Evolutionary conservation across 441 rosid genomes (phyloP).

Genomic region (Pelargonium citronellum): DNA sequence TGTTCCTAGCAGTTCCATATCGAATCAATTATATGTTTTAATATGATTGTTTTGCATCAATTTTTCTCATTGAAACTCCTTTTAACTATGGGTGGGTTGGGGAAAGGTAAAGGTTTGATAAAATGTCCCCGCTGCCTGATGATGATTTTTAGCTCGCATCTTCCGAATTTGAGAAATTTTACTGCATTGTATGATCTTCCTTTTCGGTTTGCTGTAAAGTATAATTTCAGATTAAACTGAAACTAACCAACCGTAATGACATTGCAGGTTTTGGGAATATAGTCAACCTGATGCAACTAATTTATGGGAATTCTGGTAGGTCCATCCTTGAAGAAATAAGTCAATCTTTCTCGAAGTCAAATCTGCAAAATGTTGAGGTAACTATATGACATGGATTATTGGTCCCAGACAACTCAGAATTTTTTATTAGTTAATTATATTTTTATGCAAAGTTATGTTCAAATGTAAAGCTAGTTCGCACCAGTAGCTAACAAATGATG

Average conservation of each 20-base stretch:
- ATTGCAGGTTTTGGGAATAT: slow-evolving; percentile 23
- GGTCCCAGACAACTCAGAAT: slow-evolving; percentile 9
- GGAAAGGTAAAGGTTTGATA: too few species aligned
- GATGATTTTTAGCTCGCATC: neutral
- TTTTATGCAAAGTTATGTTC: neutral
- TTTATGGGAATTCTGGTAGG: slow-evolving; percentile 3
- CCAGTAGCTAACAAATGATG: neutral
- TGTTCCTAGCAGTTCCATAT: too few species aligned
- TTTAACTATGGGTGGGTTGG: too few species aligned
- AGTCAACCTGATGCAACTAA: neutral
- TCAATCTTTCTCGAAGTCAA: slow-evolving; percentile 8
- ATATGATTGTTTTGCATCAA: too few species aligned
- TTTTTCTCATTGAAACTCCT: too few species aligned
- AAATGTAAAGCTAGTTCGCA: slow-evolving; percentile 10
- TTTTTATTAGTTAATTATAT: slow-evolving; percentile 1
- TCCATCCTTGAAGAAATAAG: slow-evolving; percentile 14
- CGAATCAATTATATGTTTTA: too few species aligned
- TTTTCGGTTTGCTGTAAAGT: neutral
- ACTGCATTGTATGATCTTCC: neutral
- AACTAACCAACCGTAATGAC: slow-evolving; percentile 15
- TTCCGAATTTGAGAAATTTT: neutral
- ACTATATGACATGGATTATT: slow-evolving; percentile 23
- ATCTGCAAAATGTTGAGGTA: slow-evolving; percentile 28
- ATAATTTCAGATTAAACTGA: slow-evolving; percentile 1
- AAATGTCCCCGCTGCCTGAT: neutral